A percentile compares a stretch with the other conserved stretches of the same genome.
These are phyloP conservation scores for Pelomyxa schiedti DNA, from an alignment of 78 protist genomes.

Conservation along the genomic window DNA sequence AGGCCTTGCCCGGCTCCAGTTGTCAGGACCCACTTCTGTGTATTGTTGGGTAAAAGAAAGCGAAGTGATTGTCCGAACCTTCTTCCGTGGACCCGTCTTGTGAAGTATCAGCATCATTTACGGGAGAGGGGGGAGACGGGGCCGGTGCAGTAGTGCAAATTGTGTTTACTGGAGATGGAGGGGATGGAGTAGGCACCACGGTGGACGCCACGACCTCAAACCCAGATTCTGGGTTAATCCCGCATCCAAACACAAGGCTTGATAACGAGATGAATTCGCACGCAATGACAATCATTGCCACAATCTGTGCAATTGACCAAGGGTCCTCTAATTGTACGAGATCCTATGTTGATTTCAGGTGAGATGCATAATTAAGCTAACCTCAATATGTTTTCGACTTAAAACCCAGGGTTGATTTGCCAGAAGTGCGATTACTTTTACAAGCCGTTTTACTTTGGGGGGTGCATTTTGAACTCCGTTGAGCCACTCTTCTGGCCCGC, in stretches of 20 bases:
- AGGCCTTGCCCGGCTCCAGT: too few relatives aligned
- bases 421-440: constrained; percentile 34
- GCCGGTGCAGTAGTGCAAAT: too few relatives aligned
- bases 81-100: too few relatives aligned
- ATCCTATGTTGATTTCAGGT: neutral
- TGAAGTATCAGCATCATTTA: too few relatives aligned
- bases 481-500: constrained; percentile 65
- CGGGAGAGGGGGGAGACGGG: too few relatives aligned
- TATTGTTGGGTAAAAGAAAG: too few relatives aligned
- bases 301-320: constrained; percentile 66
- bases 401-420: constrained; percentile 71
- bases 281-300: constrained; percentile 58
- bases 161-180: too few relatives aligned
- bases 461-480: constrained; percentile 55
- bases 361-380: neutral
- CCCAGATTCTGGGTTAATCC: constrained; percentile 47
- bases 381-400: constrained; percentile 32
- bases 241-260: constrained; percentile 62
- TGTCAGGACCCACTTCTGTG: too few relatives aligned
- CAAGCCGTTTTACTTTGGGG: constrained; percentile 43
- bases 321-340: constrained; percentile 44
- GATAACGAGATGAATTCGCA: constrained; percentile 42
- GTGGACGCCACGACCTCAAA: too few relatives aligned
- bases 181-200: too few relatives aligned
- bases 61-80: too few relatives aligned